Percentiles rank a stretch among this genome's conserved stretches.
Conservation (phyloP, 306 rosid genomes). For the Gillenia trifoliata region DNA sequence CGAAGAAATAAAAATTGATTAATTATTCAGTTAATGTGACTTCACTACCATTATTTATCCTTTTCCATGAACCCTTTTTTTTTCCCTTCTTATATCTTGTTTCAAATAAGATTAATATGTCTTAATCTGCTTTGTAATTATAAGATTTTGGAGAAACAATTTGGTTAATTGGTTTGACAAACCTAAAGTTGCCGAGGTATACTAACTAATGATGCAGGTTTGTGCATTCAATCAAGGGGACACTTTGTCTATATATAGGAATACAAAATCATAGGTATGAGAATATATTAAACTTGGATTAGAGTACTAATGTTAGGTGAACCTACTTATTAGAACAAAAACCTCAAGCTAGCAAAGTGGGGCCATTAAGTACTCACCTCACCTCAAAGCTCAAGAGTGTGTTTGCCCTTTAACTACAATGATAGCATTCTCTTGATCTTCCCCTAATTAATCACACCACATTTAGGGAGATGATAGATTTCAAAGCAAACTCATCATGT, state of each 20-base stretch:
- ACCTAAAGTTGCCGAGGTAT: conserved; percentile 14
- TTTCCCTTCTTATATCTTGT: neutral
- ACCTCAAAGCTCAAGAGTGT: conserved; percentile 24
- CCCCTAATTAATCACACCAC: conserved; percentile 4
- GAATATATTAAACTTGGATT: conserved; percentile 23
- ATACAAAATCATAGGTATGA: conserved; percentile 49
- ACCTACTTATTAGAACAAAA: conserved; percentile 42
- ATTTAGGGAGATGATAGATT: neutral
- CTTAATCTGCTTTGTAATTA: neutral
- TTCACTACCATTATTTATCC: conserved; percentile 18
- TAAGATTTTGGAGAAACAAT: neutral
- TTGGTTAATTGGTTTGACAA: neutral
- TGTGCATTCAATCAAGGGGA: conserved; percentile 65
- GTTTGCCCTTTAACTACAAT: conserved; percentile 33
- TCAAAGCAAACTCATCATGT: conserved; percentile 40
- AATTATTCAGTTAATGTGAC: conserved; percentile 9
- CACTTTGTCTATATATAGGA: conserved; percentile 57
- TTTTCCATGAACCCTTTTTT: neutral
- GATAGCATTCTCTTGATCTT: conserved; percentile 26
- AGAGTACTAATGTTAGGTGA: conserved; percentile 50
- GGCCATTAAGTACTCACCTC: conserved; percentile 36
- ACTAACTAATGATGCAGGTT: conserved; percentile 24
- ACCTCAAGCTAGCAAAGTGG: conserved; percentile 34
- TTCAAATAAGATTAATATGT: neutral
- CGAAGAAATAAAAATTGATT: conserved; percentile 12